These are phyloP conservation scores for Metschnikowia sp. DNA, from an alignment of 805 yeast genomes.

Conservation along the genomic window DNA sequence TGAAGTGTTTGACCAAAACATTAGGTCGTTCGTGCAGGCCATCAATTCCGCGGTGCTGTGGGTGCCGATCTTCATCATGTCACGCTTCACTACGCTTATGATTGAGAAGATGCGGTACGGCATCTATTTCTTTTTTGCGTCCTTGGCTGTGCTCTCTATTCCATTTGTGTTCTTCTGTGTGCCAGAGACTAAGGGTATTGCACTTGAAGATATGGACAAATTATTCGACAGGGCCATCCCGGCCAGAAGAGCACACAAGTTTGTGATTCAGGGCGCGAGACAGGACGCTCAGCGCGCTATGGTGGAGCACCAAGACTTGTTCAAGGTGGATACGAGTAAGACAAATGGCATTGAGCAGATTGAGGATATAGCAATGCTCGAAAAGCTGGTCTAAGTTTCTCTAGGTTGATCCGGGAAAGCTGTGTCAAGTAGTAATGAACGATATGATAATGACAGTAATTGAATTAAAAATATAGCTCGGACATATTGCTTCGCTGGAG, in stretches of 20 bases:
- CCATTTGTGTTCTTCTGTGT: slow-evolving; percentile 38
- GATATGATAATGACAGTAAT: no score
- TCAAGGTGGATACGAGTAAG: slow-evolving; percentile 22
- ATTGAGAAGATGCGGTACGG: slow-evolving; percentile 35
- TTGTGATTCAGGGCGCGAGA: slow-evolving; percentile 19
- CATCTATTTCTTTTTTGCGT: slow-evolving; percentile 36
- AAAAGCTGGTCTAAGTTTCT: no score
- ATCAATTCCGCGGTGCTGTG: slow-evolving; percentile 39
- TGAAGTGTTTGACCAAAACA: slow-evolving; percentile 39
- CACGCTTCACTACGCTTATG: slow-evolving; percentile 33
- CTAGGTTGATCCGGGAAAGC: no score
- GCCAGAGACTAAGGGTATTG: slow-evolving; percentile 40
- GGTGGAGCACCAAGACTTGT: slow-evolving; percentile 15
- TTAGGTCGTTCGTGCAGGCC: slow-evolving; percentile 39
- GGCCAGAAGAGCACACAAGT: slow-evolving; percentile 22
- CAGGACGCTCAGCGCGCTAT: slow-evolving; percentile 15
- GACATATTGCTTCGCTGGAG: no score
- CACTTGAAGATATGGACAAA: slow-evolving; percentile 29
- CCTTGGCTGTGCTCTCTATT: slow-evolving; percentile 29
- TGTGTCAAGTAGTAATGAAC: no score
- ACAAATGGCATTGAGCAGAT: slow-evolving; percentile 18
- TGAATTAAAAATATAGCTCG: no score
- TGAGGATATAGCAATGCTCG: slow-evolving; percentile 10
- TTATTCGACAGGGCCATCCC: slow-evolving; percentile 23
- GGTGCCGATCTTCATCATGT: slow-evolving; percentile 39